Percentiles rank a stretch among this genome's conserved stretches.
Conservation (phyloP, 1,139 yeast genomes). For the Pichia sp. region DNA sequence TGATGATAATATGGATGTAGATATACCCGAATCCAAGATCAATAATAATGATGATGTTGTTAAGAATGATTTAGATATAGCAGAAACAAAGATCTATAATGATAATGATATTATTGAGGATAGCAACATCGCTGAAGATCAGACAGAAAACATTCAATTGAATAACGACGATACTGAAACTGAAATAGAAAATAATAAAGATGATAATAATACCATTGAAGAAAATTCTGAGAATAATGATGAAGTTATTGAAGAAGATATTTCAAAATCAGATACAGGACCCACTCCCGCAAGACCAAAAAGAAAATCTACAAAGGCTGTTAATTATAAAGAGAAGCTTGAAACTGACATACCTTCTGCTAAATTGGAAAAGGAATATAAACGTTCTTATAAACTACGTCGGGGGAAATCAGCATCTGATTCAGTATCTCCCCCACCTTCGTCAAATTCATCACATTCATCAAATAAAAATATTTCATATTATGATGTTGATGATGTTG, state of each 20-base stretch:
- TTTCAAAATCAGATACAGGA: background rate
- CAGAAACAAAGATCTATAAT: too few species aligned
- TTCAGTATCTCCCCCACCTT: slow-evolving; percentile 6
- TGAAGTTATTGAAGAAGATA: background rate
- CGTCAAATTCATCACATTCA: slow-evolving; percentile 3
- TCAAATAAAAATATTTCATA: slow-evolving; percentile 7
- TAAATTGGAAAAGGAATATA: background rate
- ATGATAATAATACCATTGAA: too few species aligned
- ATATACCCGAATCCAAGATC: too few species aligned
- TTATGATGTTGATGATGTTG: slow-evolving; percentile 26
- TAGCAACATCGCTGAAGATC: too few species aligned
- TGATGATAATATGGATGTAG: too few species aligned
- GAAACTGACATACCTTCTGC: slow-evolving; percentile 23
- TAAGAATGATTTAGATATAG: too few species aligned
- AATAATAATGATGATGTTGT: too few species aligned
- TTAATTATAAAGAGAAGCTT: slow-evolving; percentile 29
- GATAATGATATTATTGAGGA: too few species aligned
- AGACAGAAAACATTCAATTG: too few species aligned
- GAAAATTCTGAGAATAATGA: too few species aligned
- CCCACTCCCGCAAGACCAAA: slow-evolving; percentile 23
- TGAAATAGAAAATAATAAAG: background rate
- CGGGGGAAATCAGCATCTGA: slow-evolving; percentile 9
- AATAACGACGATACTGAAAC: too few species aligned
- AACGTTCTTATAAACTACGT: slow-evolving; percentile 5
- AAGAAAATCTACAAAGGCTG: slow-evolving; percentile 26